phyloP scores from a whole-genome alignment of 768 basidiomycete genomes.

The Chalciporus sphaerocephalus region DNA sequence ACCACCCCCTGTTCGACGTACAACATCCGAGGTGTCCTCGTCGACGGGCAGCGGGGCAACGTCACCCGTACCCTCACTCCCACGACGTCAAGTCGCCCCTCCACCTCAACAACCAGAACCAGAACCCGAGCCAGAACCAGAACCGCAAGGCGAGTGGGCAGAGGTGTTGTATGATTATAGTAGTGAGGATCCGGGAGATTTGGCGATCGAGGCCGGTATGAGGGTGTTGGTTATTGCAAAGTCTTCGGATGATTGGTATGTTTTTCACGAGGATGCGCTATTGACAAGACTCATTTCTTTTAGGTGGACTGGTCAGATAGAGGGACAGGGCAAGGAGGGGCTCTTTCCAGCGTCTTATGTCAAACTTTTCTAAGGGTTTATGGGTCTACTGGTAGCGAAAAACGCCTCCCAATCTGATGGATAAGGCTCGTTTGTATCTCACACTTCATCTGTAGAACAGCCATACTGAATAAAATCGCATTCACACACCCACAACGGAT shows the following conservation, averaged over 20 bases:
- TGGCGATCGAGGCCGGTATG: conserved; percentile 52
- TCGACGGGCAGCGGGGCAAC: conserved; percentile 8
- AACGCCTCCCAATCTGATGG: neutral
- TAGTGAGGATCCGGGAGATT: conserved; percentile 67
- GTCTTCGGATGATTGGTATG: conserved; percentile 75
- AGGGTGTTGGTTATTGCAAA: conserved; percentile 60
- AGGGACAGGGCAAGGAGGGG: conserved; percentile 55
- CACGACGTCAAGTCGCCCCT: neutral
- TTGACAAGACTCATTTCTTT: neutral
- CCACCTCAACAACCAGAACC: conserved; percentile 25
- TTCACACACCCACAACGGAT: neutral
- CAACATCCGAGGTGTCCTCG: conserved; percentile 22
- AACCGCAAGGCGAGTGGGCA: conserved; percentile 63
- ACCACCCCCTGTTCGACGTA: conserved; percentile 51
- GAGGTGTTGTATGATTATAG: conserved; percentile 74
- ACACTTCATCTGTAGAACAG: neutral
- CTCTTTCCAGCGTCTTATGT: conserved; percentile 70
- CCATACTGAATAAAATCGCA: neutral
- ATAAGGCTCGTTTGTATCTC: neutral
- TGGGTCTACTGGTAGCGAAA: too few relatives aligned
- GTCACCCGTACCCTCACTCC: conserved; percentile 23
- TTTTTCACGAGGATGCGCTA: neutral
- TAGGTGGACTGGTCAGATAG: conserved; percentile 66
- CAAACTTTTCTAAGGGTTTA: conserved; percentile 42
- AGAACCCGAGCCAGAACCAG: conserved; percentile 35